A percentile compares a stretch with the other conserved stretches of the same genome.
Conservation (phyloP, 345 rosid species). For the Crucihimalaya himalaica region DNA sequence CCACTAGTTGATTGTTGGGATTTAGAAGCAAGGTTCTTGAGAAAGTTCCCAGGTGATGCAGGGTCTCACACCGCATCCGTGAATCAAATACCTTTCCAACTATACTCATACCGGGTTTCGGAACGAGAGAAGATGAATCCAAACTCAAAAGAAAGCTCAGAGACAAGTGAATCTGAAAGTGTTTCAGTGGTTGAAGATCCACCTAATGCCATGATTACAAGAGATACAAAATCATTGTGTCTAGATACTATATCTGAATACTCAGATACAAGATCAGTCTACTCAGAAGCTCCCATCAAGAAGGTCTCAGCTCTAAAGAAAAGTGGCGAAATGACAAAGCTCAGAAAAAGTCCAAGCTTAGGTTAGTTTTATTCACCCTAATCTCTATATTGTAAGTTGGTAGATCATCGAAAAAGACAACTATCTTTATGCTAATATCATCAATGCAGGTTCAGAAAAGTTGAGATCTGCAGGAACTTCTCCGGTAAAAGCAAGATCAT, state of each 20-base stretch:
- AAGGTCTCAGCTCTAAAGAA: conserved; percentile 40
- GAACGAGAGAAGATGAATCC: conserved; percentile 59
- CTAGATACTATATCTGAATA: conserved; percentile 45
- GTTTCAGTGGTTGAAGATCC: conserved; percentile 53
- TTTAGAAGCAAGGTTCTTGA: conserved; percentile 60
- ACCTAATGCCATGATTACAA: conserved; percentile 27
- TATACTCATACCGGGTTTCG: conserved; percentile 60
- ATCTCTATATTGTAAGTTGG: background rate
- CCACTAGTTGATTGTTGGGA: conserved; percentile 69
- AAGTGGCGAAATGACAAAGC: conserved; percentile 28
- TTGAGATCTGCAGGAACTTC: conserved; percentile 32
- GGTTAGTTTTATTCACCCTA: conserved; percentile 7
- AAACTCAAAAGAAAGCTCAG: conserved; percentile 37
- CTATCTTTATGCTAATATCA: background rate
- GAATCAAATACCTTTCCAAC: conserved; percentile 70
- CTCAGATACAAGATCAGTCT: conserved; percentile 47
- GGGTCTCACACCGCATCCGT: conserved; percentile 40
- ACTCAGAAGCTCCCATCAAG: conserved; percentile 35
- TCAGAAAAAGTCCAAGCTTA: conserved; percentile 38
- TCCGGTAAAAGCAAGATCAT: conserved; percentile 32
- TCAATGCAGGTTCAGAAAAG: conserved; percentile 42
- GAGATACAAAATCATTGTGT: conserved; percentile 46
- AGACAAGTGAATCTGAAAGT: conserved; percentile 43
- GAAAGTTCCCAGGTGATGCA: conserved; percentile 43
- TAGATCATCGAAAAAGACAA: background rate